Evolutionary conservation across 2,329 filamentous ascomycete genomes (phyloP).

Genomic region (Drechmeria coniospora): DNA sequence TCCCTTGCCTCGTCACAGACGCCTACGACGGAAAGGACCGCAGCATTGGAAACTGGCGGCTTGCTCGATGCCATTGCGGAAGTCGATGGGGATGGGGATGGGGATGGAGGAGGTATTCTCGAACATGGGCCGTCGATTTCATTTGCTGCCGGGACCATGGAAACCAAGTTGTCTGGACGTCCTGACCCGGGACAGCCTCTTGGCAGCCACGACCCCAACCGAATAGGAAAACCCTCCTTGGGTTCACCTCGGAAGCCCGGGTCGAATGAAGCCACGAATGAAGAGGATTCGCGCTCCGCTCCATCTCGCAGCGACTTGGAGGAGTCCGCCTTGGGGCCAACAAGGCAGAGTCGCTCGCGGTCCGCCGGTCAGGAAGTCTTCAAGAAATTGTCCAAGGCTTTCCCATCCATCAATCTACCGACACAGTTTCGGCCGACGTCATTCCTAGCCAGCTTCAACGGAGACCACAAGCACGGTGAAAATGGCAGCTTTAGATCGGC

Average conservation of each 20-base stretch:
- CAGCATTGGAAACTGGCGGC: constrained; percentile 26
- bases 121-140: too few relatives aligned
- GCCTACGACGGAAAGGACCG: constrained; percentile 41
- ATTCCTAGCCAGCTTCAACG: constrained; percentile 20
- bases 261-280: constrained; percentile 5
- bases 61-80: constrained; percentile 8
- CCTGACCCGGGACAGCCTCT: too few relatives aligned
- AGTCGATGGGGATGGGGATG: constrained; percentile 5
- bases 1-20: constrained; percentile 38
- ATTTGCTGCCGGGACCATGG: too few relatives aligned
- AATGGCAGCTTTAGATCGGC: neutral
- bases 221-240: too few relatives aligned
- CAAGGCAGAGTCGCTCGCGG: constrained; percentile 32
- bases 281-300: constrained; percentile 8
- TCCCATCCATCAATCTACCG: constrained; percentile 32
- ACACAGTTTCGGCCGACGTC: constrained; percentile 19
- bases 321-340: constrained; percentile 30
- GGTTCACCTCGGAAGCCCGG: too few relatives aligned
- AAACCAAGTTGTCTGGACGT: too few relatives aligned
- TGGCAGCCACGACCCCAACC: too few relatives aligned
- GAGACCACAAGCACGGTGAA: constrained; percentile 8
- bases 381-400: constrained; percentile 38
- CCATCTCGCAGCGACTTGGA: constrained; percentile 20
- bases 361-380: constrained; percentile 42
- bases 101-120: too few relatives aligned